Percentiles rank a stretch among this genome's conserved stretches.
phyloP scores from a whole-genome alignment of 2,329 filamentous ascomycete genomes.

The Trichoderma koningiopsis region DNA sequence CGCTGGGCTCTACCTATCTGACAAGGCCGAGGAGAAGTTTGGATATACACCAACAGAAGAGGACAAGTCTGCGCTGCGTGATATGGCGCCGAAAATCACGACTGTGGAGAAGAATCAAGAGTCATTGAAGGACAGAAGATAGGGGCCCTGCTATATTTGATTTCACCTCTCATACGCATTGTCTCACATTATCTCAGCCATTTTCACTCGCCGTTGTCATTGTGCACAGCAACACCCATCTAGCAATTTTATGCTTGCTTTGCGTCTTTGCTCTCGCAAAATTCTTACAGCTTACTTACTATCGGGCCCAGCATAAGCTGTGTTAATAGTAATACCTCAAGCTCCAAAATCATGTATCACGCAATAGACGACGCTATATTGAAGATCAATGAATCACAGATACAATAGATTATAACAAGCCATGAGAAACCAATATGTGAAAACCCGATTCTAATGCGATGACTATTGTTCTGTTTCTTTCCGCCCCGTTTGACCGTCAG shows the following conservation, averaged over 20 bases:
- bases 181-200: background rate
- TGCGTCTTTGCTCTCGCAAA: background rate
- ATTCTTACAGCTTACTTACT: background rate
- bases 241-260: no score
- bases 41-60: conserved; percentile 72
- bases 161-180: background rate
- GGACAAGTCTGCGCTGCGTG: conserved; percentile 68
- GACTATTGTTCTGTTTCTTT: background rate
- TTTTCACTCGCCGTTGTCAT: background rate
- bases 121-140: background rate
- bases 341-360: background rate
- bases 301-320: background rate
- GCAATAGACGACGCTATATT: background rate
- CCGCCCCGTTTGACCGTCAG: background rate
- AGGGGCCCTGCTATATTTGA: background rate
- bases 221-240: background rate
- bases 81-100: conserved; percentile 63
- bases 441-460: conserved; percentile 7
- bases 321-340: background rate
- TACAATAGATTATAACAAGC: background rate
- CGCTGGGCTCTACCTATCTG: conserved; percentile 71
- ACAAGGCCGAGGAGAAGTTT: conserved; percentile 71
- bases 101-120: conserved; percentile 51
- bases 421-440: background rate
- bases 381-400: background rate